Evolutionary conservation across 257 asterid species (phyloP), one percentile per base, ranked within the genome.

Genomic region (Solanum virginianum): DNA sequence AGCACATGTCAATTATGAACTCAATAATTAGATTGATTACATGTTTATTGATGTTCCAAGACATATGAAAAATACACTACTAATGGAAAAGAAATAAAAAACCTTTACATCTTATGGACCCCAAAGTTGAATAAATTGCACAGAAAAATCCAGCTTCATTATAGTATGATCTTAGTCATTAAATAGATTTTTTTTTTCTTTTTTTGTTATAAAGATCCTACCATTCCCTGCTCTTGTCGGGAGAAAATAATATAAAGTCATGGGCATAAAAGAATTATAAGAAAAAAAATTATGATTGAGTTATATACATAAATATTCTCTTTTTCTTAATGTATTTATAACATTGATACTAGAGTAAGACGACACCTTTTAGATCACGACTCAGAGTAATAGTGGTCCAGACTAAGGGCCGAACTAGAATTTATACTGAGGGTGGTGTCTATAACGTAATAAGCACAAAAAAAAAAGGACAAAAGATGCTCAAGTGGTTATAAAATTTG

Each of bases 91-190:
- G 15, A 29, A 77, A 51, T 7, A 17, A 17, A 15, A 72, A 12
- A n/a, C 4, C 3, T 72, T 43, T 24, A 77, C 16, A 22, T 77
- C 22, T 49, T 51, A 51, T 68, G 85, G 89, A 82, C 88, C 91
- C 88, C 81, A 49, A 68, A 55, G 14, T 49, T 15, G 89, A 86
- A 89, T 89, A 84, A 84, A 88, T 89, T 82, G 74, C 85, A 84
- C 81, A 86, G 70, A 88, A 84, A 86, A 81, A 63, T 86, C 89
- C 90, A 88, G 88, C 85, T 85, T 81, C 75, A 80, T 72, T 6
- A 15, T 75, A 75, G 26, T 56, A 80, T 29, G 80, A 51, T 84
- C 72, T 83, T 53, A 77, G 80, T 84, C 87, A 87, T 71, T 87
- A 82, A 83, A 83, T 60, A 74, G 53, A 71, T 80, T 83, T 70